Evolutionary conservation across 2,329 filamentous ascomycete species (phyloP).

Genomic region (Cadophora luteo-olivacea): DNA sequence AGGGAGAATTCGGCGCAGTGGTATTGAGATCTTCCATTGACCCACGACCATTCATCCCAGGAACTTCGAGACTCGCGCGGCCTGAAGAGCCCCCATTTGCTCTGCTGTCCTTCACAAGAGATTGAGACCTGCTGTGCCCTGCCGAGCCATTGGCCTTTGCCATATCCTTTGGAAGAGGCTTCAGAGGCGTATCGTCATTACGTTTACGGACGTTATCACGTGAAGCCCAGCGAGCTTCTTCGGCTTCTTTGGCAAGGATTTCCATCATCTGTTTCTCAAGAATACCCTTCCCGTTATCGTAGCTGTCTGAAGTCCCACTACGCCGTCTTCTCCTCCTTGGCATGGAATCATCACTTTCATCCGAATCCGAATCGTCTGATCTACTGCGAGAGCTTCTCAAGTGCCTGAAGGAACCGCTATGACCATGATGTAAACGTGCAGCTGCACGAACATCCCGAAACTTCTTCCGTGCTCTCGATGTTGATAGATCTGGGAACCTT

Average conservation of each 20-base stretch:
- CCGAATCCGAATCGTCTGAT: slow-evolving; percentile 63
- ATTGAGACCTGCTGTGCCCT: slow-evolving; percentile 36
- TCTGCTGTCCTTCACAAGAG: slow-evolving; percentile 34
- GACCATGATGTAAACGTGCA: slow-evolving; percentile 60
- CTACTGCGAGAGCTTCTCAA: slow-evolving; percentile 59
- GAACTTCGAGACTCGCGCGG: slow-evolving; percentile 56
- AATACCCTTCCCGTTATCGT: slow-evolving; percentile 57
- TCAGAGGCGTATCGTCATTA: slow-evolving; percentile 28
- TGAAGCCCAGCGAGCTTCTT: slow-evolving; percentile 34
- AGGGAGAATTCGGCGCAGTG: slow-evolving; percentile 48
- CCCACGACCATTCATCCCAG: slow-evolving; percentile 45
- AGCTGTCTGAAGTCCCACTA: slow-evolving; percentile 51
- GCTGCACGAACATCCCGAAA: slow-evolving; percentile 59
- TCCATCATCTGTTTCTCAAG: slow-evolving; percentile 68
- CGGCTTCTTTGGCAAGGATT: slow-evolving; percentile 61
- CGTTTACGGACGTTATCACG: slow-evolving; percentile 22
- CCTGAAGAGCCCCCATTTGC: slow-evolving; percentile 36
- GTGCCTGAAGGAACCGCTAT: slow-evolving; percentile 58
- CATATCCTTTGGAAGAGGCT: slow-evolving; percentile 27
- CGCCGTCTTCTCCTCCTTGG: slow-evolving; percentile 48
- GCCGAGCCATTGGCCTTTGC: slow-evolving; percentile 21
- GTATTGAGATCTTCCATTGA: slow-evolving; percentile 52
- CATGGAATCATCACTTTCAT: slow-evolving; percentile 58
- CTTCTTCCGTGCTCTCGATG: slow-evolving; percentile 66
- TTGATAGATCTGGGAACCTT: slow-evolving; percentile 54